Conservation (phyloP, 805 yeast genomes). For the Candida oleophila region DNA sequence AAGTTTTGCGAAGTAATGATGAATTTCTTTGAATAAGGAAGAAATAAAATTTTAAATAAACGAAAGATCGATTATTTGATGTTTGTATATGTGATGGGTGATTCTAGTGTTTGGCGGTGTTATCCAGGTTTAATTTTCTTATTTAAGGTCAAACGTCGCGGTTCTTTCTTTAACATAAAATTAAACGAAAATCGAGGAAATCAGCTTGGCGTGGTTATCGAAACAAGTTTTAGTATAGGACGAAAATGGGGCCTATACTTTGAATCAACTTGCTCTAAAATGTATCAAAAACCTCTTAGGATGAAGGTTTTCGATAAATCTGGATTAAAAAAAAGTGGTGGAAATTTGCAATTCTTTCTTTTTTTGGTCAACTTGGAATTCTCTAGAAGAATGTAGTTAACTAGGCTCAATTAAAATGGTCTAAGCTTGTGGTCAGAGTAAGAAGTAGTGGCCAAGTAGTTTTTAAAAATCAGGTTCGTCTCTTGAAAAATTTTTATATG, state of each 20-base stretch:
- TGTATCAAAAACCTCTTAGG: neutral
- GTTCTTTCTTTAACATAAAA: slow-evolving; percentile 46
- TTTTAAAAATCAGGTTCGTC: neutral
- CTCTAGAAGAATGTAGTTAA: neutral
- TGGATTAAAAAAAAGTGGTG: neutral
- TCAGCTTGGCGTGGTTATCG: neutral
- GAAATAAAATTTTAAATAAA: neutral
- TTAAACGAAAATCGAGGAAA: neutral
- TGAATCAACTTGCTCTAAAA: neutral
- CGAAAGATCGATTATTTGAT: neutral
- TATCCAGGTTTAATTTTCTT: slow-evolving; percentile 45
- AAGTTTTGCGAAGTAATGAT: slow-evolving; percentile 14
- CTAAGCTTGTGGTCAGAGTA: neutral
- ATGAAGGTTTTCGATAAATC: neutral
- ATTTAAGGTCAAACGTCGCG: slow-evolving; percentile 35
- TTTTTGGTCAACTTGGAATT: neutral
- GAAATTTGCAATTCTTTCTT: neutral
- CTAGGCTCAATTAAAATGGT: neutral
- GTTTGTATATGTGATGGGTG: neutral
- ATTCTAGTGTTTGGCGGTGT: slow-evolving; percentile 18
- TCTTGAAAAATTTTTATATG: neutral
- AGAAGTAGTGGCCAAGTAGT: neutral
- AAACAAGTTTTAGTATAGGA: neutral
- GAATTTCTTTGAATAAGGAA: slow-evolving; percentile 8
- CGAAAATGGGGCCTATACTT: neutral